These are phyloP conservation scores for Candida glucosophila DNA, from an alignment of 1,139 yeast species.

Conservation along the genomic window DNA sequence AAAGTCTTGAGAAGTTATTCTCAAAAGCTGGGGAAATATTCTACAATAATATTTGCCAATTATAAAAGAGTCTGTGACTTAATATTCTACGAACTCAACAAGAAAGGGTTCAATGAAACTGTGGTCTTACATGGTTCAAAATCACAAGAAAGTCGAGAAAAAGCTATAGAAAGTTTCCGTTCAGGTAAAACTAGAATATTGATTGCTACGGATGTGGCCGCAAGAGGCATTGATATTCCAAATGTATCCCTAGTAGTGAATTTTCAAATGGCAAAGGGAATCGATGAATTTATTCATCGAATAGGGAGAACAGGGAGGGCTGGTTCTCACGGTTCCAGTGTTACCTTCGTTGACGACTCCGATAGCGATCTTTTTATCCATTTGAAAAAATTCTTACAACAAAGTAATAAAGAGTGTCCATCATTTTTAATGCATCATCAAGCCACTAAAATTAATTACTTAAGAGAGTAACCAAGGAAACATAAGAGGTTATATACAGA, in stretches of 20 bases:
- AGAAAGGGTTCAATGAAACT: slow-evolving; percentile 35
- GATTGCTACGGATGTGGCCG: slow-evolving; percentile 94
- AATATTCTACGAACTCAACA: slow-evolving; percentile 41
- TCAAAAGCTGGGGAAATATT: slow-evolving; percentile 17
- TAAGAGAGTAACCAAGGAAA: slow-evolving; percentile 9
- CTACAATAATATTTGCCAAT: slow-evolving; percentile 77
- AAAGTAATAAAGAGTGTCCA: slow-evolving; percentile 42
- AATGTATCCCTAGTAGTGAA: slow-evolving; percentile 79
- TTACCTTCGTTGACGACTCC: slow-evolving; percentile 57
- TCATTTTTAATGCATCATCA: slow-evolving; percentile 38
- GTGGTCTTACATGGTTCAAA: slow-evolving; percentile 81
- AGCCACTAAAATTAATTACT: slow-evolving; percentile 8
- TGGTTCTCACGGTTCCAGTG: slow-evolving; percentile 68
- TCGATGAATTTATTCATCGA: slow-evolving; percentile 85
- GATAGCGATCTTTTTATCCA: slow-evolving; percentile 48
- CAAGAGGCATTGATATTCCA: slow-evolving; percentile 90
- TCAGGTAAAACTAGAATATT: slow-evolving; percentile 54
- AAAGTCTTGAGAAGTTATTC: slow-evolving; percentile 15
- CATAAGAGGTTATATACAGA: no score
- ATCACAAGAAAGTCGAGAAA: slow-evolving; percentile 79
- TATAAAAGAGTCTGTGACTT: slow-evolving; percentile 65
- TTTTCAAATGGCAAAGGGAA: slow-evolving; percentile 68
- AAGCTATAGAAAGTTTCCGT: slow-evolving; percentile 59
- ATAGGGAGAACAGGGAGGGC: slow-evolving; percentile 97
- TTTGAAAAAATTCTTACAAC: slow-evolving; percentile 41